Conservation (phyloP, 305 asterid species). For the Euphrasia arctica region DNA sequence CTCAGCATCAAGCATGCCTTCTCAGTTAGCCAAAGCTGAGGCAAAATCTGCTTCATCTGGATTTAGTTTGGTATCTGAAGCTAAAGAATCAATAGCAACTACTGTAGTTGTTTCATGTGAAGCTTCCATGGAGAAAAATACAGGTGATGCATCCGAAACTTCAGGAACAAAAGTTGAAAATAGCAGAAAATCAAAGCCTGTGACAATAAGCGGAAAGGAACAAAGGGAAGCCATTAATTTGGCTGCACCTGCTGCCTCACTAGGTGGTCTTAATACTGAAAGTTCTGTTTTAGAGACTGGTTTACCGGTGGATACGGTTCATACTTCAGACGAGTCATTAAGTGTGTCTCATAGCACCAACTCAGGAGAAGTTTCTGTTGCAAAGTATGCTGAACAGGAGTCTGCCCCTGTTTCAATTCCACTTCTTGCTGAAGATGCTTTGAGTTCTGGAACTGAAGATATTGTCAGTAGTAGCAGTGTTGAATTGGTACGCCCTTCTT, state of each 20-base stretch:
- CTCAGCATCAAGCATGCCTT: conserved; percentile 37
- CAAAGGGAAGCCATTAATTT: conserved; percentile 33
- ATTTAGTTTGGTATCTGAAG: conserved; percentile 30
- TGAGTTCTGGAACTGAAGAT: conserved; percentile 39
- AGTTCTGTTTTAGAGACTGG: conserved; percentile 25
- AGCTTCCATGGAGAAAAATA: conserved; percentile 27
- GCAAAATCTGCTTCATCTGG: conserved; percentile 30
- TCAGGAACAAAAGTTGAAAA: conserved; percentile 28
- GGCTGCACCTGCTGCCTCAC: conserved; percentile 29
- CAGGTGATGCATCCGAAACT: conserved; percentile 20
- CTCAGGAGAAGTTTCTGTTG: conserved; percentile 28
- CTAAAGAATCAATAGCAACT: conserved; percentile 29
- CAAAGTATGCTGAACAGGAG: conserved; percentile 26
- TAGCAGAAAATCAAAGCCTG: conserved; percentile 29
- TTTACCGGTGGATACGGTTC: conserved; percentile 27
- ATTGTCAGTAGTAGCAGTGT: conserved; percentile 24
- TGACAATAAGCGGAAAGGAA: conserved; percentile 26
- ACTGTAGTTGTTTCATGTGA: conserved; percentile 30
- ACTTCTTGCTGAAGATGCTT: conserved; percentile 35
- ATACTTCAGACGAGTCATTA: conserved; percentile 26
- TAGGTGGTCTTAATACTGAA: conserved; percentile 27
- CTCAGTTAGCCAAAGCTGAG: conserved; percentile 38
- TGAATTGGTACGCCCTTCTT: conserved; percentile 32
- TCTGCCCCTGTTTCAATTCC: conserved; percentile 22
- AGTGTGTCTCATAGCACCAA: conserved; percentile 23